These are phyloP conservation scores for Monosporozyma yasuniensis DNA, from an alignment of 805 yeast species.

Conservation along the genomic window DNA sequence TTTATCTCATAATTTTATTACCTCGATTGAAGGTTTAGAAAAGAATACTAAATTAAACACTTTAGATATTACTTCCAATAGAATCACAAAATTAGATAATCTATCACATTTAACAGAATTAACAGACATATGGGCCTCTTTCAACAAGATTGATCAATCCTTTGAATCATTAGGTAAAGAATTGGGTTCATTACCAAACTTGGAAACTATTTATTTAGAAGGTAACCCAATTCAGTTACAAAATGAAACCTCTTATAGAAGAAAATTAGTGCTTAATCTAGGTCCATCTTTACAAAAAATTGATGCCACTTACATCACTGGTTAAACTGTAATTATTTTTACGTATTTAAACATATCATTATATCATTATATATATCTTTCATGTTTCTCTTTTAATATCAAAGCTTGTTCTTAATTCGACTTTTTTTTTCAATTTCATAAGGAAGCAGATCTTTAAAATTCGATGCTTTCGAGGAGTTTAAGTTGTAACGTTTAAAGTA, in stretches of 20 bases:
- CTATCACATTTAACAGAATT: constrained; percentile 56
- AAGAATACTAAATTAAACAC: constrained; percentile 56
- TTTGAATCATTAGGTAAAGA: constrained; percentile 64
- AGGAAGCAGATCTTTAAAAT: background rate
- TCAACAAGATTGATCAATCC: constrained; percentile 51
- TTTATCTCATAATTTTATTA: constrained; percentile 74
- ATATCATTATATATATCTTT: background rate
- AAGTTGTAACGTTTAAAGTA: background rate
- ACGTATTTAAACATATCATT: background rate
- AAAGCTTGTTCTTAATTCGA: background rate
- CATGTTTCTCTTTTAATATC: background rate
- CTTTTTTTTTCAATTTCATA: background rate
- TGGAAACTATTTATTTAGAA: constrained; percentile 89
- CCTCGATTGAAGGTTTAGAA: constrained; percentile 69
- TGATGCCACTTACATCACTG: constrained; percentile 72
- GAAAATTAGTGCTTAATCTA: constrained; percentile 66
- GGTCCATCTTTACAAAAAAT: constrained; percentile 62
- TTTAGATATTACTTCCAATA: constrained; percentile 75
- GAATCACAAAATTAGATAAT: constrained; percentile 51
- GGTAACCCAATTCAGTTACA: constrained; percentile 77
- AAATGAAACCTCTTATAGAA: constrained; percentile 74
- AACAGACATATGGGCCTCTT: constrained; percentile 92
- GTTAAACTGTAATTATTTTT: constrained; percentile 5
- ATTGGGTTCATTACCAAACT: constrained; percentile 48
- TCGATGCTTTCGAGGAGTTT: background rate